Conservation (phyloP, 2,329 filamentous ascomycete species). For the Ambrosiella beaveri region DNA sequence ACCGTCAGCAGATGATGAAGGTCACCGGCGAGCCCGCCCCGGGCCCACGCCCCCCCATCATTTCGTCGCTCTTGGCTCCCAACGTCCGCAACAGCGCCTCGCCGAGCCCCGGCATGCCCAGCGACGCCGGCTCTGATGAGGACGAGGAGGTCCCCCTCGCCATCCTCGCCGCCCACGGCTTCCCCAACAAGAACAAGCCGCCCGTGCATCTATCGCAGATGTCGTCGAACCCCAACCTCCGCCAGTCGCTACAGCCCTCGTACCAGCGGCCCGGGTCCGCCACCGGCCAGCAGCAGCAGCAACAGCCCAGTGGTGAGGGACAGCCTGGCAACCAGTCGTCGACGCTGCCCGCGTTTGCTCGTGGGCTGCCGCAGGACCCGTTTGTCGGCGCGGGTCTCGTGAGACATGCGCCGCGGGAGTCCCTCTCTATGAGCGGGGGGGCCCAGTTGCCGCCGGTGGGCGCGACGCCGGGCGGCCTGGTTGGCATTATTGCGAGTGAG, state of each 20-base stretch:
- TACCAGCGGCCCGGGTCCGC: constrained; percentile 34
- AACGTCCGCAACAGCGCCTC: constrained; percentile 27
- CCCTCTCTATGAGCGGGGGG: constrained; percentile 50
- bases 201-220: constrained; percentile 48
- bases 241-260: constrained; percentile 28
- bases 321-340: constrained; percentile 19
- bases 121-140: constrained; percentile 47
- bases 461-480: constrained; percentile 50
- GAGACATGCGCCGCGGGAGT: constrained; percentile 54
- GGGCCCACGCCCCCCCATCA: constrained; percentile 34
- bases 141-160: constrained; percentile 79
- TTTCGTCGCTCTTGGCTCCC: constrained; percentile 44
- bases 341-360: constrained; percentile 63
- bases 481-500: constrained; percentile 76
- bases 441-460: constrained; percentile 25
- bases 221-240: constrained; percentile 55
- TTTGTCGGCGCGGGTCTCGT: constrained; percentile 67
- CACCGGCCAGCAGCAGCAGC: constrained; percentile 15
- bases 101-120: constrained; percentile 20
- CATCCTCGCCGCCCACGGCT: constrained; percentile 76
- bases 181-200: constrained; percentile 61
- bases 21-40: constrained; percentile 43
- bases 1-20: constrained; percentile 93
- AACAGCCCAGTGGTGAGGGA: constrained; percentile 26
- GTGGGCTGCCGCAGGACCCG: constrained; percentile 67